Base-by-base conservation (phyloP, 1,284 basidiomycete species). In the Ustilago crameri region DNA sequence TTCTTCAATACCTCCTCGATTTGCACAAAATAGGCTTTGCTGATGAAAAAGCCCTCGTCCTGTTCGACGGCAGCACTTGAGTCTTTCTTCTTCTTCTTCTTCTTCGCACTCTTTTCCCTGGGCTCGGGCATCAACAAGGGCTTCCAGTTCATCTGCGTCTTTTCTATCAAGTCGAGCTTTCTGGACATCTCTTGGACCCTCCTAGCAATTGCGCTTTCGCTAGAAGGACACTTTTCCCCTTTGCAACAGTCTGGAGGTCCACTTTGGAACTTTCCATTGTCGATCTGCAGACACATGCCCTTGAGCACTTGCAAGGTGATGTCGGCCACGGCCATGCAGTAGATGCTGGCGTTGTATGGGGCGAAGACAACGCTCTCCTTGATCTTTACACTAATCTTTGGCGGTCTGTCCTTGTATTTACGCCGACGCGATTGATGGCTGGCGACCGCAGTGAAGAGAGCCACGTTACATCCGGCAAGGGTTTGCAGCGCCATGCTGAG, bases 91-190 rank as follows among this genome's bases (percentile, higher is more conserved):
- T 35, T 35, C 34, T 45, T 61, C 3, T 34, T 53, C 5, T 27
- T n/a, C 32, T 24, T 44, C 12, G 30, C 12, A 30, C 30, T 12
- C 43, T 51, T 45, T 14, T 17, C 5, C 43, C 32, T 20, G 9
- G n/a, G n/a, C n/a, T n/a, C n/a, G n/a, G 14, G 14, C 20, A 56
- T 9, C 45, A 64, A 12, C 9, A 42, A 24, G 7, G 61, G 53
- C 30, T 43, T 51, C 61, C 61, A 65, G 23, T 54, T 32, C 20
- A 18, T 20, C 37, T 65, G 62, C 47, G 37, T 34, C 12, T 47
- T 49, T 34, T 58, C 62, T 17, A 54, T 24, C 32, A 59, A 40
- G 18, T 46, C 37, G 47, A 53, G 40, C 4, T 17, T 18, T 17
- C 41, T 53, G n/a, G 22, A n/a, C 27, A 51, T 7, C 30, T 30